Percentiles rank a stretch among this genome's conserved stretches.
Evolutionary conservation across 2,329 filamentous ascomycete genomes (phyloP).

Genomic region (Botrytis byssoidea): DNA sequence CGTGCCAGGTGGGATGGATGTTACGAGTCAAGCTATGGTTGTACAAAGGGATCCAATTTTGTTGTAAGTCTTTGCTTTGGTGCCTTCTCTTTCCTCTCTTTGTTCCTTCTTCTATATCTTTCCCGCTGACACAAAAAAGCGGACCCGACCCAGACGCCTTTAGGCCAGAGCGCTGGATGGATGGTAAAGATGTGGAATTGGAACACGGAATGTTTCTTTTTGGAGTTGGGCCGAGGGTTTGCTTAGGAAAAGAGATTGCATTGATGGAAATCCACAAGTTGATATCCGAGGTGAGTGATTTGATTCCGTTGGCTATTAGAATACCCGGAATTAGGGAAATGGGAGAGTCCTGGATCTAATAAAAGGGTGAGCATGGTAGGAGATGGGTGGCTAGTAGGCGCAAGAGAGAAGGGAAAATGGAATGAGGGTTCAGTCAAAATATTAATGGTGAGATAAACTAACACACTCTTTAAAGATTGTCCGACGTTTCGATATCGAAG

Average conservation of each 20-base stretch:
- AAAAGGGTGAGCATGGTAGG: background rate
- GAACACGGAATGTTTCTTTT: slow-evolving; percentile 30
- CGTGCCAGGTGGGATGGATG: slow-evolving; percentile 33
- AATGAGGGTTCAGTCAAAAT: fast-evolving
- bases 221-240: slow-evolving; percentile 30
- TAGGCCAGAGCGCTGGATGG: slow-evolving; percentile 55
- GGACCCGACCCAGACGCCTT: slow-evolving; percentile 52
- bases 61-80: slow-evolving; percentile 37
- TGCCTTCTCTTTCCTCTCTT: background rate
- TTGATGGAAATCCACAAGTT: slow-evolving; percentile 32
- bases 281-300: slow-evolving; percentile 28
- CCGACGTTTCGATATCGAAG: slow-evolving; percentile 27
- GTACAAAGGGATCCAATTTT: slow-evolving; percentile 49
- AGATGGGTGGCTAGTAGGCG: background rate
- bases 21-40: slow-evolving; percentile 56
- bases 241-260: slow-evolving; percentile 35
- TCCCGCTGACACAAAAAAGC: slow-evolving; percentile 1
- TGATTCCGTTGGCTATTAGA: background rate
- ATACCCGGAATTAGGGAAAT: background rate
- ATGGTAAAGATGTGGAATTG: slow-evolving; percentile 17
- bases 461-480: slow-evolving; percentile 1
- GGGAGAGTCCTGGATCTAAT: background rate
- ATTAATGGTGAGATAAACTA: background rate
- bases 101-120: fast-evolving
- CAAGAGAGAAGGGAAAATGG: background rate